Evolutionary conservation across 106 monocot species (phyloP), one percentile per base, ranked within the genome.

Genomic region (Apostasia ramifera): DNA sequence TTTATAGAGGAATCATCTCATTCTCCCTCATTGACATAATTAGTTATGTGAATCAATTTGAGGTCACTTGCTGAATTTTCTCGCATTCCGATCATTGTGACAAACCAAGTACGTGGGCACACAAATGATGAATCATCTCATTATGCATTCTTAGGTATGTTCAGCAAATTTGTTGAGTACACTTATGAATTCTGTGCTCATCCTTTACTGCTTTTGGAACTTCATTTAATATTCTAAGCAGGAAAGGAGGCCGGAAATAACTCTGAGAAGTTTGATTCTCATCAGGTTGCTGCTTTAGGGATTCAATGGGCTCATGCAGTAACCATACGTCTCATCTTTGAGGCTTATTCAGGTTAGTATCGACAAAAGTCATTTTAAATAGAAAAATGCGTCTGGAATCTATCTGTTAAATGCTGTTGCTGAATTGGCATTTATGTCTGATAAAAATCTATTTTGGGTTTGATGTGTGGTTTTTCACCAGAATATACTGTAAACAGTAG

Each of bases 1-100:
- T 3, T 57, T 69, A 11, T 57, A 14, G 57, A 55, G 0, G 59
- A 38, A 13, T 45, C 4, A 43, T 45, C 13, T n/a, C 45, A 3
- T 49, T 48, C n/a, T 15, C 37, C 43, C 68, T 51, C 42, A 53
- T 53, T 26, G n/a, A 13, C 9, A 7, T 46, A 5, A 8, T 45
- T 13, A 14, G 10, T 26, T 26, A 26, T 26, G 37, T 59, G 44
- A 53, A 2, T 26, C 3, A 50, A 71, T 8, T 74, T 2, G 57
- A 95, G 95, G 74, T 95, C 95, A 49, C 73, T 95, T 84, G 95
- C 95, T 70, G 95, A 95, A 80, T 86, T 95, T 79, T 91, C 91
- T 72, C 71, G 76, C 66, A 82, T 89, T 70, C 95, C 95, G 59
- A 70, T 95, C 50, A 76, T 95, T 40, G 91, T 89, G 49, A 95